These are phyloP conservation scores for Ramaria sp. DNA, from an alignment of 768 basidiomycete species.

Conservation along the genomic window DNA sequence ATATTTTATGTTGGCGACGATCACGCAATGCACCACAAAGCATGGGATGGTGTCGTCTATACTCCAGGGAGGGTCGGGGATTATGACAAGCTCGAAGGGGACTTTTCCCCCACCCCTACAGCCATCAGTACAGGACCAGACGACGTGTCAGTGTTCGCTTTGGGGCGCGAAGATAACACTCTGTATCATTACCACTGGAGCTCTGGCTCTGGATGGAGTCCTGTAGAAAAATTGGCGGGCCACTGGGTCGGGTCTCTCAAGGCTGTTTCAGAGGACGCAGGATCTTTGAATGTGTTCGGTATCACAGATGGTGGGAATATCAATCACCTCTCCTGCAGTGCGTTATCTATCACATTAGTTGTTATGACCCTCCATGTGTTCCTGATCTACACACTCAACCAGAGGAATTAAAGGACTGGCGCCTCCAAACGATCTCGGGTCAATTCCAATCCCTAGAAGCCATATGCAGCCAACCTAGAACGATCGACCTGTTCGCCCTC, in stretches of 20 bases:
- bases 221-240: not conserved
- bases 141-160: not conserved
- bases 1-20: not conserved
- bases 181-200: not conserved
- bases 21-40: not conserved
- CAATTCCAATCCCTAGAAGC: too few relatives aligned
- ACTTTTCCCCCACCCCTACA: not conserved
- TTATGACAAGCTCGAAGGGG: not conserved
- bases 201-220: not conserved
- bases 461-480: not conserved
- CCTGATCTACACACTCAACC: too few relatives aligned
- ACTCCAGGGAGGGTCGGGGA: not conserved
- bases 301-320: not conserved
- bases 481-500: not conserved
- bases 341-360: not conserved
- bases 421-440: too few relatives aligned
- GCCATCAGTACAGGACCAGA: not conserved
- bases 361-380: not conserved
- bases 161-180: not conserved
- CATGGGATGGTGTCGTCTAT: not conserved
- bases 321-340: not conserved
- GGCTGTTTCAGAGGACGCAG: not conserved
- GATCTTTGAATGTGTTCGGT: not conserved
- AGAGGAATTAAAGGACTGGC: too few relatives aligned
- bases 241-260: not conserved